A percentile compares a stretch with the other conserved stretches of the same genome.
These are phyloP conservation scores for Catenaria anguillulae DNA, from an alignment of 371 early-diverging fungal species.

Conservation along the genomic window DNA sequence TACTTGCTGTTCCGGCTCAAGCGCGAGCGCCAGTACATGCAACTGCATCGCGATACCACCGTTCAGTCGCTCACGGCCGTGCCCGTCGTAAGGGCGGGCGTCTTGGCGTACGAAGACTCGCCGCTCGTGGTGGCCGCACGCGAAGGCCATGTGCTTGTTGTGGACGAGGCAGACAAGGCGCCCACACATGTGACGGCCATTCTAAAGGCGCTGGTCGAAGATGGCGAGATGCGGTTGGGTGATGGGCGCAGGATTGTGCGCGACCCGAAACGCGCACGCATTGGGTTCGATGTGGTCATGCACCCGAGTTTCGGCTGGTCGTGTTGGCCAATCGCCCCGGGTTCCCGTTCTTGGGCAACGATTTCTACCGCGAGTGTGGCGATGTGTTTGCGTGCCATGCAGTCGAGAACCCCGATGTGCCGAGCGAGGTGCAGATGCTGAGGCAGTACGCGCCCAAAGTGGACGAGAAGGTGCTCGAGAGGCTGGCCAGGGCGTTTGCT, in stretches of 20 bases:
- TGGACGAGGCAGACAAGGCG: constrained; percentile 71
- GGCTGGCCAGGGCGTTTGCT: constrained; percentile 54
- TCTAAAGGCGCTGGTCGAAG: constrained; percentile 60
- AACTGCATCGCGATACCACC: constrained; percentile 69
- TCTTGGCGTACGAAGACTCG: constrained; percentile 57
- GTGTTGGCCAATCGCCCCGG: constrained; percentile 70
- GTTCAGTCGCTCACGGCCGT: constrained; percentile 63
- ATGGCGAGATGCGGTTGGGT: constrained; percentile 68
- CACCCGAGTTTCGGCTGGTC: constrained; percentile 56
- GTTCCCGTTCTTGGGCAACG: constrained; percentile 59
- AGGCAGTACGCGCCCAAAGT: constrained; percentile 57
- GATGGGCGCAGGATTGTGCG: constrained; percentile 55
- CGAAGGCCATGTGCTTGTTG: constrained; percentile 44
- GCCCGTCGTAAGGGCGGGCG: constrained; percentile 57
- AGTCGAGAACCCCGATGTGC: constrained; percentile 63
- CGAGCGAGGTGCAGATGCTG: constrained; percentile 34
- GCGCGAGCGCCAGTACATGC: constrained; percentile 68
- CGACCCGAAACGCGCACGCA: neutral
- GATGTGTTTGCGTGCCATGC: constrained; percentile 60
- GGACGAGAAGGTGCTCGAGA: constrained; percentile 42
- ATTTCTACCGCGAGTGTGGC: constrained; percentile 69
- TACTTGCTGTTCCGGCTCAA: constrained; percentile 55
- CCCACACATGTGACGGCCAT: constrained; percentile 49
- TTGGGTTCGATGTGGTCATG: constrained; percentile 8
- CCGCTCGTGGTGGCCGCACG: constrained; percentile 47